Conservation (phyloP, 2,329 filamentous ascomycete genomes). For the Colletotrichum agaves region DNA sequence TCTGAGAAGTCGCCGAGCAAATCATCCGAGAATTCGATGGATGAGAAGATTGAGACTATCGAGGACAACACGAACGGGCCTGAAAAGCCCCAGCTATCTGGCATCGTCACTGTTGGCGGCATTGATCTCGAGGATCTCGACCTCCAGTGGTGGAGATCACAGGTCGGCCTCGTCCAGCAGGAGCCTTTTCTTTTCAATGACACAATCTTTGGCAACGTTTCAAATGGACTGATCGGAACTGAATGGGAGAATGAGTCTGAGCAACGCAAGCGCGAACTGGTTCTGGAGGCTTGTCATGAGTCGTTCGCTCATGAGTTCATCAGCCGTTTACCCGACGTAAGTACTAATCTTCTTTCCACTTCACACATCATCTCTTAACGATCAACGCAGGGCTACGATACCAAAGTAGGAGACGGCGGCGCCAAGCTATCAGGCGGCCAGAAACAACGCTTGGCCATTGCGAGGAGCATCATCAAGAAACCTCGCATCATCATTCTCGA, state of each 20-base stretch:
- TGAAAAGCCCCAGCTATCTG: slow-evolving; percentile 11
- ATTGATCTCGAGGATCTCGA: slow-evolving; percentile 39
- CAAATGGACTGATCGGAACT: slow-evolving; percentile 54
- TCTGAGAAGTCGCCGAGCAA: neutral
- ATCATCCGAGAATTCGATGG: slow-evolving; percentile 2
- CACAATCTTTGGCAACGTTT: slow-evolving; percentile 61
- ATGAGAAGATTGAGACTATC: slow-evolving; percentile 12
- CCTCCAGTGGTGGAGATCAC: slow-evolving; percentile 55
- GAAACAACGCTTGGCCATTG: slow-evolving; percentile 70
- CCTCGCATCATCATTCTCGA: slow-evolving; percentile 71
- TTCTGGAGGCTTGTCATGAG: slow-evolving; percentile 60
- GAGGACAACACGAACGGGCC: slow-evolving; percentile 7
- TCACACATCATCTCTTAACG: no score
- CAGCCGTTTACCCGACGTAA: slow-evolving; percentile 55
- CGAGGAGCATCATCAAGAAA: slow-evolving; percentile 68
- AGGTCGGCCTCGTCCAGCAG: slow-evolving; percentile 64
- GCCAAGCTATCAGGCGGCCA: slow-evolving; percentile 71
- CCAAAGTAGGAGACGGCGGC: slow-evolving; percentile 68
- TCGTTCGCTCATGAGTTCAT: slow-evolving; percentile 66
- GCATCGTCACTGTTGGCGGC: slow-evolving; percentile 35
- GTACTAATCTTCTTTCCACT: neutral
- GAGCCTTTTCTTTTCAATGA: slow-evolving; percentile 67
- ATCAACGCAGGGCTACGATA: slow-evolving; percentile 57
- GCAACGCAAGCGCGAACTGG: slow-evolving; percentile 52
- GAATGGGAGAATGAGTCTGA: slow-evolving; percentile 51